Evolutionary conservation across 2,329 filamentous ascomycete species (phyloP).

Genomic region (Hypocreales sp.): DNA sequence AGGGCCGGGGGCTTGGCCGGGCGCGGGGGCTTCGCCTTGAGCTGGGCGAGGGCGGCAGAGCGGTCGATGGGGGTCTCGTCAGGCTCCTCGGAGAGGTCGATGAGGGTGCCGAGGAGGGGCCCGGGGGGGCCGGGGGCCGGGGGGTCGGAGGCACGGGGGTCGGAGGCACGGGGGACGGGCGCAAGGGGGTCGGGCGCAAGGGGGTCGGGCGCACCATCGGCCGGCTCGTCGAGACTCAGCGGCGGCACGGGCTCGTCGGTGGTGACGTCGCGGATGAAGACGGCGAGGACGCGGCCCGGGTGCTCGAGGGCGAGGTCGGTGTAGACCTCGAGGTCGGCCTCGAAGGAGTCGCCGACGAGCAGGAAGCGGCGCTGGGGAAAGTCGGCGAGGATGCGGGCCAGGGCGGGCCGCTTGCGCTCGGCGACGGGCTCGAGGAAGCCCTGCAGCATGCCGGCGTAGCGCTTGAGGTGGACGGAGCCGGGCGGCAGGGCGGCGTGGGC

Average conservation of each 20-base stretch:
- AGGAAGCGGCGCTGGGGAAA: constrained; percentile 85
- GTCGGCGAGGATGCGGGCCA: constrained; percentile 74
- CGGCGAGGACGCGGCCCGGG: constrained; percentile 65
- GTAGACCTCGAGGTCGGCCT: constrained; percentile 94
- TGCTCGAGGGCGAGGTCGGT: constrained; percentile 81
- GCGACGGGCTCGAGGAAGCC: constrained; percentile 96
- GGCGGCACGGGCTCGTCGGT: constrained; percentile 44
- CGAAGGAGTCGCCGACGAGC: constrained; percentile 86
- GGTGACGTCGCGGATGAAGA: constrained; percentile 94
- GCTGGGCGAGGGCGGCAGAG: constrained; percentile 14
- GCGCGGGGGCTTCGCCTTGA: constrained; percentile 21
- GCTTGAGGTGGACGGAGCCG: constrained; percentile 89
- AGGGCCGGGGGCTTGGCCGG: constrained; percentile 43
- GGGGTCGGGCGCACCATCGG: too few relatives aligned
- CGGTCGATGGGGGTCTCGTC: constrained; percentile 19
- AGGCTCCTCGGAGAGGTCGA: constrained; percentile 43
- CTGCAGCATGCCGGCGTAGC: constrained; percentile 93
- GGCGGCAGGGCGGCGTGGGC: constrained; percentile 63
- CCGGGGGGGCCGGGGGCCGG: too few relatives aligned
- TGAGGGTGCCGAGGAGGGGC: constrained; percentile 35
- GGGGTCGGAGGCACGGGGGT: not conserved
- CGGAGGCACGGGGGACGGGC: constrained; percentile 30
- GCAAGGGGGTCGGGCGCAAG: too few relatives aligned
- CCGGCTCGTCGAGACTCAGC: constrained; percentile 11
- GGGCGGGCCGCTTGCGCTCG: constrained; percentile 77